Evolutionary conservation across 306 rosid species (phyloP).

Genomic region (Malus sieversii): DNA sequence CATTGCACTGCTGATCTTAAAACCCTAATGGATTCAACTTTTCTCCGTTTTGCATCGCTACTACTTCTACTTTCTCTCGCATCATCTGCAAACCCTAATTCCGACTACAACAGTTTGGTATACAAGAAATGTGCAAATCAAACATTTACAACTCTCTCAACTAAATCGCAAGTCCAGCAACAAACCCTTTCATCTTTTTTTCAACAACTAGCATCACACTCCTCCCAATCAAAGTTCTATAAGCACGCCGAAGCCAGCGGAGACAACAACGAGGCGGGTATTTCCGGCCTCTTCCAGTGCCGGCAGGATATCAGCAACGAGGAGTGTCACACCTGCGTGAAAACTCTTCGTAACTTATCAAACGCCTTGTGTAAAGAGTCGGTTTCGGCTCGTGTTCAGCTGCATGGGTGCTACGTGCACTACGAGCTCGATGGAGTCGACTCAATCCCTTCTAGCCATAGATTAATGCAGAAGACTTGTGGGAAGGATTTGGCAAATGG

Average conservation of each 20-base stretch:
- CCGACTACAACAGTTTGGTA: constrained; percentile 33
- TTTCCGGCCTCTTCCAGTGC: constrained; percentile 66
- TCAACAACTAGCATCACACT: constrained; percentile 39
- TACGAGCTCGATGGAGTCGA: constrained; percentile 26
- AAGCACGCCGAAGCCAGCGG: constrained; percentile 17
- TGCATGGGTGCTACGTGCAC: constrained; percentile 47
- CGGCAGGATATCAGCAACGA: constrained; percentile 32
- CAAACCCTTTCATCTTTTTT: constrained; percentile 49
- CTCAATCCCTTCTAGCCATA: neutral
- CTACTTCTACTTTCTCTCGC: neutral
- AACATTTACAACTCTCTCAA: constrained; percentile 8
- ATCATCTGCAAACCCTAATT: constrained; percentile 22
- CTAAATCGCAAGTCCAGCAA: constrained; percentile 18
- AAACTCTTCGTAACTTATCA: constrained; percentile 23
- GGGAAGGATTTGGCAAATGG: neutral
- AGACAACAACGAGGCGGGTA: neutral
- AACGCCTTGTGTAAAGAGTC: constrained; percentile 38
- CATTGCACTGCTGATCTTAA: neutral
- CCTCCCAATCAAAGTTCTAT: constrained; percentile 52
- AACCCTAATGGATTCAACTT: constrained; percentile 12
- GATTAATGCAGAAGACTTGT: constrained; percentile 38
- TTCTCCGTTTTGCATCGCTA: constrained; percentile 6
- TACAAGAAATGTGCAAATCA: constrained; percentile 48
- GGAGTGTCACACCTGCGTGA: constrained; percentile 57
- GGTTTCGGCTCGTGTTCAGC: constrained; percentile 49